Percentiles rank a stretch among this genome's conserved stretches.
phyloP scores from a whole-genome alignment of 805 yeast genomes.

The Metschnikowia vanudenii region DNA sequence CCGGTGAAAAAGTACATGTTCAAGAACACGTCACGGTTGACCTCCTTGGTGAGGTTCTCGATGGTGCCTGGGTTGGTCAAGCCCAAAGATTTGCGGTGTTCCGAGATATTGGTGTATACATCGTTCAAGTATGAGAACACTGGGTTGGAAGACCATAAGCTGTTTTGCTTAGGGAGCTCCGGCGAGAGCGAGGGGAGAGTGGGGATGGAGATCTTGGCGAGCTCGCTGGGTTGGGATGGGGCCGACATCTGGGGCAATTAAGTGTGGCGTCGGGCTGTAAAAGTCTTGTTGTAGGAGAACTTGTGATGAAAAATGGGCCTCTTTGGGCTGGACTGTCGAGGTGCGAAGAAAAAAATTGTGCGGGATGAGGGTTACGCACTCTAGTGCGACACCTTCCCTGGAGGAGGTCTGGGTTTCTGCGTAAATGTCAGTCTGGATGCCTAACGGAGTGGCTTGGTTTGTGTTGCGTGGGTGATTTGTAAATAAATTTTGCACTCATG shows the following conservation, averaged over 20 bases:
- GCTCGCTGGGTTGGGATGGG: constrained; percentile 42
- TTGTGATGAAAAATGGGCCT: too few relatives aligned
- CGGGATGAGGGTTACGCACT: too few relatives aligned
- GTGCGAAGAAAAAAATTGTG: too few relatives aligned
- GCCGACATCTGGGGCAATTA: constrained; percentile 14
- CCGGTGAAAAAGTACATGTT: constrained; percentile 92
- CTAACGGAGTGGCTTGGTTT: too few relatives aligned
- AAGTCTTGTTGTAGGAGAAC: too few relatives aligned
- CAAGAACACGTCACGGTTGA: constrained; percentile 86
- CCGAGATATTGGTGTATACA: constrained; percentile 66
- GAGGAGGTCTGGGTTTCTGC: too few relatives aligned
- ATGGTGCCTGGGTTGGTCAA: constrained; percentile 91
- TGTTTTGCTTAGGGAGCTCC: constrained; percentile 50
- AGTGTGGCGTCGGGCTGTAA: background rate
- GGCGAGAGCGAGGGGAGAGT: constrained; percentile 59
- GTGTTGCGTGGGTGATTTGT: too few relatives aligned
- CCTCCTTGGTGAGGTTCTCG: constrained; percentile 92
- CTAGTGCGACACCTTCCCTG: too few relatives aligned
- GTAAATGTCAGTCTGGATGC: too few relatives aligned
- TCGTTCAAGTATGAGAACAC: constrained; percentile 75
- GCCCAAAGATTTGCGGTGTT: constrained; percentile 79
- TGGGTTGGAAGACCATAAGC: constrained; percentile 81
- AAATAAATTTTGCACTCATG: too few relatives aligned
- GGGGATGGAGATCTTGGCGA: constrained; percentile 54
- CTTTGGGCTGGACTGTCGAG: too few relatives aligned